Conservation (phyloP, 2,329 filamentous ascomycete species). For the Calonectria crousiana region DNA sequence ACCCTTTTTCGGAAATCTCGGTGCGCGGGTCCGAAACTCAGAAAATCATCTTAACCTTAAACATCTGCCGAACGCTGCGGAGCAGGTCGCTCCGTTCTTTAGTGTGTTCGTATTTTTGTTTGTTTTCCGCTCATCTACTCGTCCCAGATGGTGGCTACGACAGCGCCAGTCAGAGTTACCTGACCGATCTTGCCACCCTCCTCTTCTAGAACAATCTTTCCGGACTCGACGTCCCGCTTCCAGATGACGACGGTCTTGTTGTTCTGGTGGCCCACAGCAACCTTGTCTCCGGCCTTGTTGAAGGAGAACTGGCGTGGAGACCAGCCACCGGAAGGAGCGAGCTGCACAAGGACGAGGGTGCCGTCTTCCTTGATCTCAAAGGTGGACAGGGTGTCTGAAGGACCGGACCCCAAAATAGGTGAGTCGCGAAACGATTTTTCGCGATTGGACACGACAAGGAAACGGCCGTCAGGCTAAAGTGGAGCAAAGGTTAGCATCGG, state of each 20-base stretch:
- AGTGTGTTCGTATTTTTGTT: neutral
- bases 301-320: slow-evolving; percentile 40
- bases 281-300: slow-evolving; percentile 40
- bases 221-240: slow-evolving; percentile 37
- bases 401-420: slow-evolving; percentile 24
- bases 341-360: slow-evolving; percentile 32
- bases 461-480: slow-evolving; percentile 34
- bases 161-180: slow-evolving; percentile 31
- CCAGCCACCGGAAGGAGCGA: slow-evolving; percentile 38
- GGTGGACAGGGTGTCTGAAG: slow-evolving; percentile 37
- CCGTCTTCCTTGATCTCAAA: slow-evolving; percentile 38
- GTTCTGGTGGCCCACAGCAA: slow-evolving; percentile 41
- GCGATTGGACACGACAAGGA: slow-evolving; percentile 39
- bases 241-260: slow-evolving; percentile 40
- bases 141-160: slow-evolving; percentile 38
- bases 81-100: neutral
- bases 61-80: neutral
- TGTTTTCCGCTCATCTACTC: too few relatives aligned
- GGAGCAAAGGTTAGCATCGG: neutral
- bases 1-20: neutral
- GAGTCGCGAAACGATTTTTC: slow-evolving; percentile 40
- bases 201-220: slow-evolving; percentile 36
- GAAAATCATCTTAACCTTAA: neutral
- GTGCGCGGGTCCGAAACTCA: too few relatives aligned
- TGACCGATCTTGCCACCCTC: slow-evolving; percentile 40